These are phyloP conservation scores for Solanum virginianum DNA, from an alignment of 257 asterid species.

Conservation along the genomic window DNA sequence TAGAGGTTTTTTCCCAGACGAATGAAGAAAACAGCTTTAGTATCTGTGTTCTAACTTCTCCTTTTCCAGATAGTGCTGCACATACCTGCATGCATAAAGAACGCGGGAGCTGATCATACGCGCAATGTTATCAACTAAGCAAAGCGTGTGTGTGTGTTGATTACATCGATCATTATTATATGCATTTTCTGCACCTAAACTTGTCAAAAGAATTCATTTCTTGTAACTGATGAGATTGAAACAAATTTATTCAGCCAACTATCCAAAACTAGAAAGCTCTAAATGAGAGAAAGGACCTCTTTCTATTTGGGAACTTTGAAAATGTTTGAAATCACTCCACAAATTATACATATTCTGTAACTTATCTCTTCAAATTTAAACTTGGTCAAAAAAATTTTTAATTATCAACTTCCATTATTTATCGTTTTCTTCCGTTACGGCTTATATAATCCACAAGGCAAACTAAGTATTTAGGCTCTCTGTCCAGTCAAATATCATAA, in stretches of 20 bases:
- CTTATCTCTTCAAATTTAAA: not conserved
- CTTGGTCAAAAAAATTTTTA: not conserved
- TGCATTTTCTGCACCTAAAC: not conserved
- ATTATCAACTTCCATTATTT: not conserved
- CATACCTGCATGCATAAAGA: not conserved
- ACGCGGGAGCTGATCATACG: not conserved
- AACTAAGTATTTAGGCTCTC: not conserved
- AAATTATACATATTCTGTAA: not conserved
- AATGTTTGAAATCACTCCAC: not conserved
- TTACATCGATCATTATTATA: not conserved
- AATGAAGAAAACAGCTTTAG: not conserved
- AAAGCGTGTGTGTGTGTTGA: not conserved
- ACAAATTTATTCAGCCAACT: not conserved
- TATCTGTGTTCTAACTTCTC: conserved; percentile 8
- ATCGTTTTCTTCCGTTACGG: not conserved
- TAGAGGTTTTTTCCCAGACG: not conserved
- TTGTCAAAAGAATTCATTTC: not conserved
- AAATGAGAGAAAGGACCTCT: not conserved
- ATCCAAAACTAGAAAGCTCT: not conserved
- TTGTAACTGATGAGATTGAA: not conserved
- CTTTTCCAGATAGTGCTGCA: conserved; percentile 4
- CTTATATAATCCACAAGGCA: not conserved
- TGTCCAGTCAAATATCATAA: not conserved
- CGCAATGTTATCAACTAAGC: not conserved
- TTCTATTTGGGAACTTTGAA: not conserved